A percentile compares a stretch with the other conserved stretches of the same genome.
These are phyloP conservation scores for Thuidium tamariscinum DNA, from an alignment of 225 moss, liverwort and hornwort species.

Conservation along the genomic window DNA sequence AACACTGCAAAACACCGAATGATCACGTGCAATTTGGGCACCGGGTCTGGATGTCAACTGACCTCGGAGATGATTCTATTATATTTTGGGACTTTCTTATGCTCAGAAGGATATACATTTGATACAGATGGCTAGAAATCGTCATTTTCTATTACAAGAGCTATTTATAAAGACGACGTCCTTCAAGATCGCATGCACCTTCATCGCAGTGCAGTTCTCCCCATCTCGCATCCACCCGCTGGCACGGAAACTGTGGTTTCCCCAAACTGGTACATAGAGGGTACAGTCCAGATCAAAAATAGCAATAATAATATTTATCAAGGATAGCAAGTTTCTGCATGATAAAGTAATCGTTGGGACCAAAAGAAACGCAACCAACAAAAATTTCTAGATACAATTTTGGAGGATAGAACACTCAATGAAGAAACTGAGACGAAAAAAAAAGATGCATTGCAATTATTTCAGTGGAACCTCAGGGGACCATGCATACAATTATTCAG, in stretches of 20 bases:
- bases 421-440: background rate
- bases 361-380: background rate
- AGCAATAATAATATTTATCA: background rate
- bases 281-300: background rate
- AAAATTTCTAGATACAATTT: background rate
- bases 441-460: background rate
- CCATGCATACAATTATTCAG: background rate
- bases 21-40: background rate
- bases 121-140: background rate
- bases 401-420: background rate
- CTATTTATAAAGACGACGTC: slow-evolving; percentile 41
- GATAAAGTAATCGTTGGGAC: background rate
- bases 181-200: slow-evolving; percentile 89
- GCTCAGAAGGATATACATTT: background rate
- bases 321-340: background rate
- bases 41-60: background rate
- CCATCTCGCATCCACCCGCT: slow-evolving; percentile 84
- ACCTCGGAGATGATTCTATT: background rate
- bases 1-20: background rate
- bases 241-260: slow-evolving; percentile 79
- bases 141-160: background rate
- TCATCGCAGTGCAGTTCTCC: slow-evolving; percentile 79
- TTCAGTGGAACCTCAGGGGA: background rate
- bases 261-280: slow-evolving; percentile 47
- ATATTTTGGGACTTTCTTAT: background rate